Percentiles rank a stretch among this genome's conserved stretches.
Conservation (phyloP, 257 asterid species). For the Petunia axillaris region DNA sequence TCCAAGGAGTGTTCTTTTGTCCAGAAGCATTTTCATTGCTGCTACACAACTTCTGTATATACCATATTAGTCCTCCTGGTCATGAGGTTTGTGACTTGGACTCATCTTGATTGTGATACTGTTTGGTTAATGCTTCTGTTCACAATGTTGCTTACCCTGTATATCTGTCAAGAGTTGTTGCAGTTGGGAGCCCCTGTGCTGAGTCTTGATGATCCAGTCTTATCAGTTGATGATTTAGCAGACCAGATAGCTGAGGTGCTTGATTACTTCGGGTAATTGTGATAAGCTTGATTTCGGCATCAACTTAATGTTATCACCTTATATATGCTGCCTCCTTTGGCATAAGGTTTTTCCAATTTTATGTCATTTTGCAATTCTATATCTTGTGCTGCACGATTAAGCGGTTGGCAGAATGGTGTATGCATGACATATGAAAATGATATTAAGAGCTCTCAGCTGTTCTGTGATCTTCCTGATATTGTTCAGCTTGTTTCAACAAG, state of each 20-base stretch:
- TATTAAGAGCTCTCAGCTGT: background rate
- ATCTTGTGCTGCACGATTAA: background rate
- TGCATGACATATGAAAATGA: background rate
- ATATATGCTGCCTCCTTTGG: background rate
- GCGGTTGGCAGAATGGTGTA: background rate
- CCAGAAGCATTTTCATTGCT: conserved; percentile 60
- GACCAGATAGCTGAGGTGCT: conserved; percentile 56
- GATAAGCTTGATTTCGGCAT: background rate
- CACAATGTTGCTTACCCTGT: conserved; percentile 30
- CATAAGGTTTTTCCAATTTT: background rate
- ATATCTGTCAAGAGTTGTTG: conserved; percentile 35
- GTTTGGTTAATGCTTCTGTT: conserved; percentile 24
- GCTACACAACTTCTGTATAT: conserved; percentile 57
- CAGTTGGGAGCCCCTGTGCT: conserved; percentile 54
- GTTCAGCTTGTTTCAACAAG: background rate
- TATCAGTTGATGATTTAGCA: conserved; percentile 54
- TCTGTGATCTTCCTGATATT: background rate
- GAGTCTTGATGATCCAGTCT: conserved; percentile 40
- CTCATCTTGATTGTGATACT: background rate
- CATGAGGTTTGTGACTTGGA: conserved; percentile 48
- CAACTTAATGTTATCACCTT: conserved; percentile 3
- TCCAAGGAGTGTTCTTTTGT: conserved; percentile 56
- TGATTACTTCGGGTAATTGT: conserved; percentile 53
- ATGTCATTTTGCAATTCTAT: background rate
- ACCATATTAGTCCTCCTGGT: conserved; percentile 61